Percentiles rank a stretch among this genome's conserved stretches.
Evolutionary conservation across 768 basidiomycete genomes (phyloP).

Genomic region (Termitomyces sp.): DNA sequence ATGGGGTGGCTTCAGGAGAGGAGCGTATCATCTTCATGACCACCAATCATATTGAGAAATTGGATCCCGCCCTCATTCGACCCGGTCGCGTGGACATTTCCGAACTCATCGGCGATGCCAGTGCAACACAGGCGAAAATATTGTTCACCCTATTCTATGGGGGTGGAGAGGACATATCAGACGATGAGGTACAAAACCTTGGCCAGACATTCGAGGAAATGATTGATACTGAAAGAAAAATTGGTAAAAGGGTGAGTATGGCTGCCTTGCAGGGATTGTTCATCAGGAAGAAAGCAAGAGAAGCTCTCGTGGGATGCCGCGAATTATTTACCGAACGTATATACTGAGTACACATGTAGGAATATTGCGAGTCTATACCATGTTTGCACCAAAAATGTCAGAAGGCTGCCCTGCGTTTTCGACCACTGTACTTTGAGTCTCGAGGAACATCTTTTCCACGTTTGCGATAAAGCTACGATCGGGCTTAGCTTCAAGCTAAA

Average conservation of each 20-base stretch:
- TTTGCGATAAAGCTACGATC: constrained; percentile 65
- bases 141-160: constrained; percentile 86
- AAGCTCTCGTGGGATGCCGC: constrained; percentile 46
- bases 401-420: constrained; percentile 78
- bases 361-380: constrained; percentile 13
- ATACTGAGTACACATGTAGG: constrained; percentile 2
- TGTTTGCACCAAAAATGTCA: constrained; percentile 21
- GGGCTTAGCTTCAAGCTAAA: constrained; percentile 1
- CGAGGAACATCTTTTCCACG: constrained; percentile 80
- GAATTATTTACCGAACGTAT: constrained; percentile 34
- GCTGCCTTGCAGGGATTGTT: constrained; percentile 93
- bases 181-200: constrained; percentile 34
- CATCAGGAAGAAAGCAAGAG: constrained; percentile 63
- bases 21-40: constrained; percentile 99
- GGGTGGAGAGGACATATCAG: constrained; percentile 30
- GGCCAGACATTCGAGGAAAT: constrained; percentile 47
- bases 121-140: constrained; percentile 66
- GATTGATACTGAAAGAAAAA: constrained; percentile 44
- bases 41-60: constrained; percentile 86
- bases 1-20: constrained; percentile 96
- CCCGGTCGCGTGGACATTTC: constrained; percentile 92
- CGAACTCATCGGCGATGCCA: constrained; percentile 82
- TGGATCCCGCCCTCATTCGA: constrained; percentile 93
- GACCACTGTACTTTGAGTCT: constrained; percentile 89
- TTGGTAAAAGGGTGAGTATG: constrained; percentile 78